phyloP scores from a whole-genome alignment of 176 grass and related monocot genomes.

The Dactylis glomerata region DNA sequence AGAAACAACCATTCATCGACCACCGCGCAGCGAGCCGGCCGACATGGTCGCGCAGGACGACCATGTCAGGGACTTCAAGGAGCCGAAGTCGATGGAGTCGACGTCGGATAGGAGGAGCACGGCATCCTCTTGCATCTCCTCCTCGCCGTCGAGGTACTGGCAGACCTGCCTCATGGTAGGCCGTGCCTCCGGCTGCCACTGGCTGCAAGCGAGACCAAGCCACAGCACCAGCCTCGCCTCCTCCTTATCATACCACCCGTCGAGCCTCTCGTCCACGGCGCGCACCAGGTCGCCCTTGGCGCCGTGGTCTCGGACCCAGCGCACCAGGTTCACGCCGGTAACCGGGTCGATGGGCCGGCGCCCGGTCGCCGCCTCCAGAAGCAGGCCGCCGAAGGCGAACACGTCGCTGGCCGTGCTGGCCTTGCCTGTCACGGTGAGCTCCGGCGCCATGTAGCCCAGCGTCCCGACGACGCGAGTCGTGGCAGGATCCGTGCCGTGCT shows the following conservation, averaged over 20 bases:
- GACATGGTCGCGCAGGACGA: slow-evolving; percentile 7
- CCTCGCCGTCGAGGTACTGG: slow-evolving; percentile 38
- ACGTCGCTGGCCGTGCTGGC: slow-evolving; percentile 45
- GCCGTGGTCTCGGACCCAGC: slow-evolving; percentile 39
- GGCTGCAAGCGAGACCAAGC: slow-evolving; percentile 46
- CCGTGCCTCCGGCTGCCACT: slow-evolving; percentile 7
- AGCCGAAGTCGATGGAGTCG: slow-evolving; percentile 21
- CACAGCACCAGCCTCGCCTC: slow-evolving; percentile 42
- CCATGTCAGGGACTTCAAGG: background rate
- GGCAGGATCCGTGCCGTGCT: background rate
- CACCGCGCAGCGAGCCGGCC: background rate
- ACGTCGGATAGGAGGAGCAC: background rate
- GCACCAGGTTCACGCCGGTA: slow-evolving; percentile 19
- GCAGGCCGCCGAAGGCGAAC: slow-evolving; percentile 43
- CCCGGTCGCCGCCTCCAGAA: slow-evolving; percentile 40
- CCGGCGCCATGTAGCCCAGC: slow-evolving; percentile 58
- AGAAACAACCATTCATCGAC: background rate
- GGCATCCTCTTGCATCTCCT: slow-evolving; percentile 9
- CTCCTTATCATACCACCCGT: slow-evolving; percentile 2
- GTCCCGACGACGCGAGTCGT: slow-evolving; percentile 27
- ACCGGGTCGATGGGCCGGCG: slow-evolving; percentile 17
- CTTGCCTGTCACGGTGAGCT: slow-evolving; percentile 48
- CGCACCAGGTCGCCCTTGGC: slow-evolving; percentile 10
- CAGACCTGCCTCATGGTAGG: slow-evolving; percentile 54
- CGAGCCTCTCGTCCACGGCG: slow-evolving; percentile 35